These are phyloP conservation scores for Neurospora sp. DNA, from an alignment of 495 filamentous ascomycete species.

Conservation along the genomic window DNA sequence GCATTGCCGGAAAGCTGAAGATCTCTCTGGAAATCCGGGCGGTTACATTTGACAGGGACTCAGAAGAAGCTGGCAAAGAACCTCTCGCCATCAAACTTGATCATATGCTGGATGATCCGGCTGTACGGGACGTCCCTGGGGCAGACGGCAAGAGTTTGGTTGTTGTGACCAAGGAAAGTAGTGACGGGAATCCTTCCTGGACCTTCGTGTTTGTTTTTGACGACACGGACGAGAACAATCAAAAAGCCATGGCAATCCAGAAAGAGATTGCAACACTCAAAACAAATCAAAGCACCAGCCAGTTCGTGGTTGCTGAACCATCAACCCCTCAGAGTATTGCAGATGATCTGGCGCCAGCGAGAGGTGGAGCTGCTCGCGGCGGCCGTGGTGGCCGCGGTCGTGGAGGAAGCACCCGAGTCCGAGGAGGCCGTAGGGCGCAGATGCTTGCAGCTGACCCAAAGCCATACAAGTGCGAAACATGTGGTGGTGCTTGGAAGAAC, in stretches of 20 bases:
- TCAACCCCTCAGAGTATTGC: slow-evolving; percentile 1
- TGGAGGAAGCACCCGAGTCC: slow-evolving; percentile 7
- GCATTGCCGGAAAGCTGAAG: slow-evolving; percentile 8
- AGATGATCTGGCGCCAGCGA: neutral
- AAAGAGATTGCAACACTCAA: slow-evolving; percentile 3
- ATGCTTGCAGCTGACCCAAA: slow-evolving; percentile 10
- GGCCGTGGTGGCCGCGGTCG: slow-evolving; percentile 10
- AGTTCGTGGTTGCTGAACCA: slow-evolving; percentile 1
- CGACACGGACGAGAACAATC: slow-evolving; percentile 1
- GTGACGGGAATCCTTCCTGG: neutral
- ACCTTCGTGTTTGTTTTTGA: slow-evolving; percentile 12
- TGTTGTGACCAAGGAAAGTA: neutral
- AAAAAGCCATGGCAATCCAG: slow-evolving; percentile 6
- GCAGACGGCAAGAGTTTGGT: slow-evolving; percentile 10
- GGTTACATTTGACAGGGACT: slow-evolving; percentile 5
- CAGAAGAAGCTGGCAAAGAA: slow-evolving; percentile 1
- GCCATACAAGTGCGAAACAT: slow-evolving; percentile 34
- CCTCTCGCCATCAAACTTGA: slow-evolving; percentile 10
- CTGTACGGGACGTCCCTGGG: slow-evolving; percentile 9
- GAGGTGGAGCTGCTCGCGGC: slow-evolving; percentile 4
- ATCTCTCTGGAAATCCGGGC: neutral
- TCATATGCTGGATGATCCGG: slow-evolving; percentile 5
- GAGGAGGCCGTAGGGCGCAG: slow-evolving; percentile 10
- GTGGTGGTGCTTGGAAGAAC: slow-evolving; percentile 42
- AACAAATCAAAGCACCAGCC: neutral